Evolutionary conservation across 495 filamentous ascomycete species (phyloP).

Genomic region (Lindgomyces ingoldianus): DNA sequence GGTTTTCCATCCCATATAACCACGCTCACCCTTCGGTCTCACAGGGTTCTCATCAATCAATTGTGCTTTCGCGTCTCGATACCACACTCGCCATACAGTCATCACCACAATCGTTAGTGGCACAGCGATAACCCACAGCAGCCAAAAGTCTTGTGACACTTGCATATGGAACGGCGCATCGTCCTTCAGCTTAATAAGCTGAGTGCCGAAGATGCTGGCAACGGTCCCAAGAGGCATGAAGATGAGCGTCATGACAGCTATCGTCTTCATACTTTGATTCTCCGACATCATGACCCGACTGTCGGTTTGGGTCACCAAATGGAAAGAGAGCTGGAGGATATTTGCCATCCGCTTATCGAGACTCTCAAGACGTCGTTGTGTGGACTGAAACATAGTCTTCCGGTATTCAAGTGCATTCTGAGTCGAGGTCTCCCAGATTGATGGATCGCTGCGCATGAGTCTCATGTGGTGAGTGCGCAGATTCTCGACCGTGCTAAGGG

Average conservation of each 20-base stretch:
- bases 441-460: not conserved
- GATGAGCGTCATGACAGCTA: conserved; percentile 15
- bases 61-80: not conserved
- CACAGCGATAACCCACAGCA: conserved; percentile 10
- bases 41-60: not conserved
- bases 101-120: conserved; percentile 9
- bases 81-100: conserved; percentile 12
- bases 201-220: conserved; percentile 11
- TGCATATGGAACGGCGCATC: conserved; percentile 1
- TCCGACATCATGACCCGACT: conserved; percentile 3
- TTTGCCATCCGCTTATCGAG: conserved; percentile 23
- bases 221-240: conserved; percentile 21
- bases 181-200: conserved; percentile 3
- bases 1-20: not conserved
- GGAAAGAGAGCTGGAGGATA: conserved; percentile 17
- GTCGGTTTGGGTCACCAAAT: conserved; percentile 7
- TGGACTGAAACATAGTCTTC: conserved; percentile 21
- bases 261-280: conserved; percentile 18
- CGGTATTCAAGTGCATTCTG: conserved; percentile 14
- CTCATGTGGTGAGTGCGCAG: conserved; percentile 1
- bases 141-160: conserved; percentile 20
- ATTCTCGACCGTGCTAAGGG: not conserved
- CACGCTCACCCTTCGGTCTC: not conserved
- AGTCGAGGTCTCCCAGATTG: not conserved
- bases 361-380: conserved; percentile 9